Evolutionary conservation across 345 rosid genomes (phyloP).

Genomic region (Eucalyptus shirleyi): DNA sequence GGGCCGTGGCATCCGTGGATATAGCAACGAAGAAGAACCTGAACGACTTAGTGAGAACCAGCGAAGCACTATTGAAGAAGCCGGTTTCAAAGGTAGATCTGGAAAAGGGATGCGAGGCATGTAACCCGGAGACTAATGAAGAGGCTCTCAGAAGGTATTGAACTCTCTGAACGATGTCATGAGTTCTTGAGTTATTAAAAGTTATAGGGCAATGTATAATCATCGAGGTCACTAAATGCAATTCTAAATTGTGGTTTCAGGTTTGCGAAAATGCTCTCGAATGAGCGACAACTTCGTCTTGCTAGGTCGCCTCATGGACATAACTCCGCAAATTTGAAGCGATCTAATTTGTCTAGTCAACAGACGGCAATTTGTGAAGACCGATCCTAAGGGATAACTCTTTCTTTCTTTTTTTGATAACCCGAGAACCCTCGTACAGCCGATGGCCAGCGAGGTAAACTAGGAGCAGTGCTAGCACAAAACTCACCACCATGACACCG

Average conservation of each 20-base stretch:
- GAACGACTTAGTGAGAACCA: constrained; percentile 2
- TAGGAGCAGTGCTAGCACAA: accelerated
- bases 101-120: constrained; percentile 7
- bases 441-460: too few species aligned
- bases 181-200: neutral
- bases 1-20: constrained; percentile 5
- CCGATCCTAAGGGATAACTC: neutral
- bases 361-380: neutral
- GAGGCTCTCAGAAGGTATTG: constrained; percentile 11
- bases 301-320: constrained; percentile 11
- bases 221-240: neutral
- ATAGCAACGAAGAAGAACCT: constrained; percentile 13
- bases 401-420: too few species aligned
- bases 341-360: neutral
- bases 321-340: neutral
- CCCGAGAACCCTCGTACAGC: too few species aligned
- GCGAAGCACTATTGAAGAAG: constrained; percentile 21
- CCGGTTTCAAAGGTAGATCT: constrained; percentile 20
- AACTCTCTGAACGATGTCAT: neutral
- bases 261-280: constrained; percentile 43
- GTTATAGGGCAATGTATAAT: neutral
- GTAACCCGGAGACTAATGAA: constrained; percentile 8
- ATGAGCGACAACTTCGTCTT: constrained; percentile 38
- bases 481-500: too few species aligned
- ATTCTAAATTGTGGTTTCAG: constrained; percentile 2